Base-by-base conservation (phyloP, 1,284 basidiomycete species). In the Wallemia ichthyophaga region DNA sequence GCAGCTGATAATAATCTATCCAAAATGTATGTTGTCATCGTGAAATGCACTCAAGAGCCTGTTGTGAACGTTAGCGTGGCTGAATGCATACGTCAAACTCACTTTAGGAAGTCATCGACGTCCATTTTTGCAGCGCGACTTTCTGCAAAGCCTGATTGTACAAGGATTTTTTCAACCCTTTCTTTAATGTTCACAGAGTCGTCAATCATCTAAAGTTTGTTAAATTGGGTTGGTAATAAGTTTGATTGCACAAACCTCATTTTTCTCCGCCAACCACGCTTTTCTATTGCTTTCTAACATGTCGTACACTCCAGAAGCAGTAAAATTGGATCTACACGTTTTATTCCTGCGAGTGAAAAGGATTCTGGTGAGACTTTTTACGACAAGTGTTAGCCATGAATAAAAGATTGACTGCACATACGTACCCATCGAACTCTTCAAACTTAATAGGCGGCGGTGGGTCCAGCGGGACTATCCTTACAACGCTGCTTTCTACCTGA, bases 391-490 rank as follows among this genome's bases (percentile, higher is more conserved):
- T n/a, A n/a, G n/a, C n/a, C n/a, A n/a, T n/a, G n/a, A n/a, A n/a
- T n/a, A n/a, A n/a, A n/a, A n/a, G n/a, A n/a, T n/a, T n/a, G n/a
- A n/a, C n/a, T n/a, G n/a, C n/a, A n/a, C n/a, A n/a, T 3, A 56
- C 55, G 13, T 27, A 73, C 1, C 94, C 94, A 67, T 99, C 94
- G 67, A 95, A 96, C 72, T 99, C 92, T 66, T 94, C 91, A 65
- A 98, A 99, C 65, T 81, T 80, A 60, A 99, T 79, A 0, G 88
- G 84, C 1, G 94, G 94, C 0, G 94, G 92, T 1, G 94, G 94
- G 68, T 98, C 89, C 60, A 84, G 74, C 0, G 92, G 94, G 7
- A 81, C 85, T 62, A 99, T 77, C 57, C 92, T 78, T 54, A 99
- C 82, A 60, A 99, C 94, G 27, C 79, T 82, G 32, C 80, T 84